phyloP scores from a whole-genome alignment of 345 rosid species.

The Hibiscus syriacus region DNA sequence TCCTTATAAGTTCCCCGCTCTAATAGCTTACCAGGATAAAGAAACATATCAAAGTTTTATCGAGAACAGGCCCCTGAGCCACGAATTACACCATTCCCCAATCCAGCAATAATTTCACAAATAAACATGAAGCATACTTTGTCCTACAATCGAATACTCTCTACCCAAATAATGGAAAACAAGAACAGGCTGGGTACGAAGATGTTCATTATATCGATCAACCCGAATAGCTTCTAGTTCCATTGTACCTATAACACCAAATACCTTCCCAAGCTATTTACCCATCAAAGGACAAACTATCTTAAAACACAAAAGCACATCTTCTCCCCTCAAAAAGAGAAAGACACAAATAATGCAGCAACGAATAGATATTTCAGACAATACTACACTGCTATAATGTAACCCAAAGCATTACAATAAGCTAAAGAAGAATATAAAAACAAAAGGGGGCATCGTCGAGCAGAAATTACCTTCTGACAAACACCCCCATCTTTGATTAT shows the following conservation, averaged over 20 bases:
- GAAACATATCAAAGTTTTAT: not conserved
- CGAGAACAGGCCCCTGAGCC: not conserved
- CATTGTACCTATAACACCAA: not conserved
- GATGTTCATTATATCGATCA: not conserved
- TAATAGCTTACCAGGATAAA: not conserved
- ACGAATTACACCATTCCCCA: not conserved
- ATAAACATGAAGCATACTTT: not conserved
- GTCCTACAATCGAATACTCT: not conserved
- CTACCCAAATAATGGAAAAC: not conserved
- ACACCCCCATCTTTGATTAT: conserved; percentile 70
- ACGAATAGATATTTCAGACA: not conserved
- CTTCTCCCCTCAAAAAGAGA: not conserved
- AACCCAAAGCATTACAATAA: not conserved
- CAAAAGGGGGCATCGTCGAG: not conserved
- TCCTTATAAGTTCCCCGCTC: not conserved
- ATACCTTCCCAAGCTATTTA: not conserved
- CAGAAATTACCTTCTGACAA: conserved; percentile 68
- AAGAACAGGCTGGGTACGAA: not conserved
- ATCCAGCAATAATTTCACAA: not conserved
- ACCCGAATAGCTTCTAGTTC: not conserved
- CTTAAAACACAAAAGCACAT: not conserved
- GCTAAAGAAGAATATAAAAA: not conserved
- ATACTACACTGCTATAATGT: not conserved
- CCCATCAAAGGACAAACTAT: not conserved
- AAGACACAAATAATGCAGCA: not conserved